Evolutionary conservation across 495 filamentous ascomycete species (phyloP).

Genomic region (Hypoxylon fuscum): DNA sequence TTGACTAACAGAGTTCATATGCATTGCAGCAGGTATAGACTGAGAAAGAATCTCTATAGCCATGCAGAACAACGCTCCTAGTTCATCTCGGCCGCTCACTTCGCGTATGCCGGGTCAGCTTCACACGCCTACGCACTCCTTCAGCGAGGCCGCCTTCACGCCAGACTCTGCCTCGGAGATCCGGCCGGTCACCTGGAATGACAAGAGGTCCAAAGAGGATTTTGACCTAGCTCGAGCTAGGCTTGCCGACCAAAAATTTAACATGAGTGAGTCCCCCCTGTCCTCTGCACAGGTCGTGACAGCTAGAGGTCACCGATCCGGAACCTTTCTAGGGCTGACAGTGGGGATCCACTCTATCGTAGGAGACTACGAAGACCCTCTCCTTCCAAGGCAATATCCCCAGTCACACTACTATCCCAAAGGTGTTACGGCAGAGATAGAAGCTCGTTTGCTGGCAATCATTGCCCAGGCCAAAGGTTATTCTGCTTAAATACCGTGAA

Average conservation of each 20-base stretch:
- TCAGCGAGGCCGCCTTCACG: slow-evolving; percentile 31
- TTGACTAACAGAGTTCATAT: slow-evolving; percentile 13
- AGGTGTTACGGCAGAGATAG: slow-evolving; percentile 46
- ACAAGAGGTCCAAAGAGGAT: slow-evolving; percentile 69
- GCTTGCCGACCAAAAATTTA: slow-evolving; percentile 53
- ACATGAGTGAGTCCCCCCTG: slow-evolving; percentile 45
- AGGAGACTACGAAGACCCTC: slow-evolving; percentile 55
- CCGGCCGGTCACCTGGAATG: slow-evolving; percentile 61
- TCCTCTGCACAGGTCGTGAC: background rate
- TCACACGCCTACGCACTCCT: slow-evolving; percentile 39
- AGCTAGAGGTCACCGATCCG: background rate
- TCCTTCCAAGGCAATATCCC: slow-evolving; percentile 43
- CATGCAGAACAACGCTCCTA: slow-evolving; percentile 39
- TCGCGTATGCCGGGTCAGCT: slow-evolving; percentile 39
- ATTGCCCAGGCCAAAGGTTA: slow-evolving; percentile 45
- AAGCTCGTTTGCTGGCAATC: slow-evolving; percentile 43
- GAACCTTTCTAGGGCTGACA: background rate
- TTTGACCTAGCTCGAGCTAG: slow-evolving; percentile 50
- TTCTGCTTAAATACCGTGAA: slow-evolving; percentile 4
- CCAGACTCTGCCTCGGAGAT: slow-evolving; percentile 47
- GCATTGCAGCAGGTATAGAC: too few species aligned
- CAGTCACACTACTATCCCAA: slow-evolving; percentile 46
- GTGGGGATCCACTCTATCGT: background rate
- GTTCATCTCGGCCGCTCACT: slow-evolving; percentile 42
- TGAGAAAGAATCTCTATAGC: background rate